Base-by-base conservation (phyloP, 306 rosid species). In the Albizia julibrissin region DNA sequence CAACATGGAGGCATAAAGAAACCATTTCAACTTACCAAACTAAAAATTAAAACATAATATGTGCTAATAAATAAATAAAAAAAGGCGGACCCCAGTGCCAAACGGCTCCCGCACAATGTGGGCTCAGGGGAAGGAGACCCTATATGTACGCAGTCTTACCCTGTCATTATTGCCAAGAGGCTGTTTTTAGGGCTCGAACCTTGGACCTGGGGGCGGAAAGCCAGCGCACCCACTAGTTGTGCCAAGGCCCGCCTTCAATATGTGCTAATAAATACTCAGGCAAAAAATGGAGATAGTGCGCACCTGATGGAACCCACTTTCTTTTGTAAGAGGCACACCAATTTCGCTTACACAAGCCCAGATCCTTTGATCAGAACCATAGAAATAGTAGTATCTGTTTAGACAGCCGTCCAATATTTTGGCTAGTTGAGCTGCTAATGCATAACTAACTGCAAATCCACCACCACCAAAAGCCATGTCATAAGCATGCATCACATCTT, bases 401-500 rank as follows among this genome's bases (percentile, higher is more conserved):
- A 96, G 93, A 80, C 99, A 96, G 52, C 92, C 94, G 88, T 93
- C 95, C 85, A 96, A 84, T 54, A 68, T 42, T 34, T 79, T 79
- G 69, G 84, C 88, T 50, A 96, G 80, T n/a, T 82, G 90, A 43
- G 88, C 91, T n/a, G 98, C 99, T 52, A 96, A 83, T 26, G 97
- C 86, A 81, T 89, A 90, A 82, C 98, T 93, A 31, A 96, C 44
- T 14, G 97, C 99, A 81, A 92, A 83, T 10, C 99, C 99, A 0
- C 99, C 99, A 27, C 99, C 99, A 21, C 99, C 99, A 77, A 92
- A 96, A 24, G 98, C 99, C 99, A 96, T 96, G 52, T 80, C 90
- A 86, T 85, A 96, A 46, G 93, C 66, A 73, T 96, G 99, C 89
- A 86, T 79, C 84, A 80, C 82, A 78, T 96, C 84, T 67, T 96